These are phyloP conservation scores for Suhomyces anneliseae DNA, from an alignment of 1,139 yeast genomes.

Conservation along the genomic window DNA sequence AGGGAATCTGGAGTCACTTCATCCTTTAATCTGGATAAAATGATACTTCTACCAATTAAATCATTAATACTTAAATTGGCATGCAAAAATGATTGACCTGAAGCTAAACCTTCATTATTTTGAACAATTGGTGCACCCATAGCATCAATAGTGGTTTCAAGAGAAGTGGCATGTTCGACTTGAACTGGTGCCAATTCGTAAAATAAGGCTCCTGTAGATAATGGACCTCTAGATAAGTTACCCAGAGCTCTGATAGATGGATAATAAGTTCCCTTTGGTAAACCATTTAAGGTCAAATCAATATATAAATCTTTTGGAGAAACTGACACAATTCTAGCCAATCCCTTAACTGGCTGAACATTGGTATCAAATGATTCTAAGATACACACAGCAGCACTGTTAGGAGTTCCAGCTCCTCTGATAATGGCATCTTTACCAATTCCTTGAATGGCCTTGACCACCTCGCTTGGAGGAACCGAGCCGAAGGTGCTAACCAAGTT, in stretches of 20 bases:
- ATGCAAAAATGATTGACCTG: conserved; percentile 67
- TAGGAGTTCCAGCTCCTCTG: conserved; percentile 85
- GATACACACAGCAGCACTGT: conserved; percentile 90
- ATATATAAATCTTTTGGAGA: conserved; percentile 51
- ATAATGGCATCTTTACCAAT: conserved; percentile 88
- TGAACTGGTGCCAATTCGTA: conserved; percentile 47
- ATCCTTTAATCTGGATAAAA: conserved; percentile 50
- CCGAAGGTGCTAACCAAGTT: conserved; percentile 69
- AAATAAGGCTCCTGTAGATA: conserved; percentile 60
- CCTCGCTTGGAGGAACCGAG: conserved; percentile 63
- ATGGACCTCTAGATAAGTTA: conserved; percentile 72
- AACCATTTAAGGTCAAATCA: conserved; percentile 77
- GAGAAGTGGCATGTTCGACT: conserved; percentile 30
- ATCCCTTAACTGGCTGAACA: conserved; percentile 72
- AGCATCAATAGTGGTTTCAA: conserved; percentile 37
- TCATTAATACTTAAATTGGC: conserved; percentile 58
- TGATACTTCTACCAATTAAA: conserved; percentile 79
- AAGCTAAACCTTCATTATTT: conserved; percentile 19
- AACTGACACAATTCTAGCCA: conserved; percentile 83
- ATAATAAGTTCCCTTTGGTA: conserved; percentile 61
- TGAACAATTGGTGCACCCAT: conserved; percentile 36
- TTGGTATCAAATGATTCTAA: conserved; percentile 64
- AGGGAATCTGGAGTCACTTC: conserved; percentile 46
- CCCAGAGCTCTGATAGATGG: conserved; percentile 74
- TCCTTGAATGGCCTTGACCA: conserved; percentile 62